A percentile compares a stretch with the other conserved stretches of the same genome.
These are phyloP conservation scores for Aspergillus cristatus DNA, from an alignment of 495 filamentous ascomycete species.

Conservation along the genomic window DNA sequence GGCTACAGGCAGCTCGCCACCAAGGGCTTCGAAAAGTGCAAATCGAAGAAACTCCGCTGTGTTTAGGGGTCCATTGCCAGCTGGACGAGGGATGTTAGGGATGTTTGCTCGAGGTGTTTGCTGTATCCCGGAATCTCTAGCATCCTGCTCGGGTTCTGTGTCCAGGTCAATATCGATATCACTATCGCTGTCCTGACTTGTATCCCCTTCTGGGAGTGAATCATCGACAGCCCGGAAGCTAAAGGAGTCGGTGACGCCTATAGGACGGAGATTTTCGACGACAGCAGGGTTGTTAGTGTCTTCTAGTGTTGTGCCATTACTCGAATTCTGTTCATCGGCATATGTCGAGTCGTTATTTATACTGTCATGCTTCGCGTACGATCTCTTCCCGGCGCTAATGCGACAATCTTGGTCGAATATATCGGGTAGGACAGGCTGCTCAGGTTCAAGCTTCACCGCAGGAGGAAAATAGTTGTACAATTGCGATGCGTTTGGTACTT, in stretches of 20 bases:
- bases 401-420: slow-evolving; percentile 22
- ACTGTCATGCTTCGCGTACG: background rate
- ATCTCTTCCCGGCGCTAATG: slow-evolving; percentile 6
- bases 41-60: slow-evolving; percentile 14
- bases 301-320: background rate
- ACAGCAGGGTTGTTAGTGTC: background rate
- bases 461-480: slow-evolving; percentile 20
- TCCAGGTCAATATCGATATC: too few relatives aligned
- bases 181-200: slow-evolving; percentile 8
- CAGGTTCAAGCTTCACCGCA: slow-evolving; percentile 10
- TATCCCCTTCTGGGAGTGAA: slow-evolving; percentile 10
- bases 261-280: slow-evolving; percentile 4
- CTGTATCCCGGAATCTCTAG: too few relatives aligned
- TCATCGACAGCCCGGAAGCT: slow-evolving; percentile 14
- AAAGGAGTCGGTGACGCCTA: slow-evolving; percentile 11
- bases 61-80: slow-evolving; percentile 7
- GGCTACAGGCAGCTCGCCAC: slow-evolving; percentile 10
- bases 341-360: background rate
- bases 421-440: slow-evolving; percentile 17
- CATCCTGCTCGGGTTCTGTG: too few relatives aligned
- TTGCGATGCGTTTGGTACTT: slow-evolving; percentile 20
- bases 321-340: background rate
- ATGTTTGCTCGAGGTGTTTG: slow-evolving; percentile 1
- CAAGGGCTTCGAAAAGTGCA: slow-evolving; percentile 14
- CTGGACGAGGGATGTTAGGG: slow-evolving; percentile 1